Conservation (phyloP, 2,329 filamentous ascomycete genomes). For the Rhinocladiella similis region DNA sequence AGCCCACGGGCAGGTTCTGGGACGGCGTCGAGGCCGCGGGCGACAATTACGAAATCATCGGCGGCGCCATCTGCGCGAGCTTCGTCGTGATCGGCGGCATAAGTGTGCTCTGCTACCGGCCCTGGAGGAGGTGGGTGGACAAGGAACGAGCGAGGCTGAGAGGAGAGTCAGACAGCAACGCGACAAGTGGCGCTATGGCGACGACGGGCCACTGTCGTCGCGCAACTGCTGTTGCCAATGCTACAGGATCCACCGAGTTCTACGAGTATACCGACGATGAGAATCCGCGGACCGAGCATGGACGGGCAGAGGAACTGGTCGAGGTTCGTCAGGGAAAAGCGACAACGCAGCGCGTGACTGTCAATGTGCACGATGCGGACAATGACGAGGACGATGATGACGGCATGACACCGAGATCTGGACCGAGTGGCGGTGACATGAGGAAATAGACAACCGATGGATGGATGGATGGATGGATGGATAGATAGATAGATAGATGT, state of each 20-base stretch:
- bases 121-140: constrained; percentile 69
- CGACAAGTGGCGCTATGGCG: background rate
- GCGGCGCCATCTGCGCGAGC: constrained; percentile 79
- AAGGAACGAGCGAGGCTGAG: constrained; percentile 23
- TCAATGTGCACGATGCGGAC: background rate
- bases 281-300: background rate
- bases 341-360: background rate
- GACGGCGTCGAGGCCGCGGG: constrained; percentile 75
- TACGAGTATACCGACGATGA: no score
- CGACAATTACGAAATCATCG: constrained; percentile 82
- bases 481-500: no score
- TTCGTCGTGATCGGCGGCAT: constrained; percentile 76
- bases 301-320: constrained; percentile 10
- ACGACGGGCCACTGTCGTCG: background rate
- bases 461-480: no score
- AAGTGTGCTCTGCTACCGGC: constrained; percentile 73
- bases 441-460: no score
- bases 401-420: no score
- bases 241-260: background rate
- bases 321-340: background rate
- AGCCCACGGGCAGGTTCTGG: constrained; percentile 71
- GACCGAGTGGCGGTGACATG: no score
- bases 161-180: background rate
- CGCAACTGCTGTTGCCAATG: background rate
- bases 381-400: background rate